These are phyloP conservation scores for Mytilinidion resinicola DNA, from an alignment of 495 filamentous ascomycete species.

Conservation along the genomic window DNA sequence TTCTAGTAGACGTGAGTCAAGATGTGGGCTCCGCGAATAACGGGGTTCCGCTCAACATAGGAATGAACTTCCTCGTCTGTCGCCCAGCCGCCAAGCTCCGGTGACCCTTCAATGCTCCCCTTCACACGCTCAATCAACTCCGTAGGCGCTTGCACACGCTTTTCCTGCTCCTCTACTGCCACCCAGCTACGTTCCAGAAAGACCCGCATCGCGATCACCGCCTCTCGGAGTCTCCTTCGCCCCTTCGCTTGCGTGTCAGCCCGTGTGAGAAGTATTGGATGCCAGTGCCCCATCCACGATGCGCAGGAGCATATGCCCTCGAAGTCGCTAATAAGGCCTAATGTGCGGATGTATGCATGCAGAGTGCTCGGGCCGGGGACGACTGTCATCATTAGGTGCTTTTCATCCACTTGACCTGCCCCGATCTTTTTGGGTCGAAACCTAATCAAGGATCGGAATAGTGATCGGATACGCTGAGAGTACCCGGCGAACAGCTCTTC, in stretches of 20 bases:
- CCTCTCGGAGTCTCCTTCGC: slow-evolving; percentile 41
- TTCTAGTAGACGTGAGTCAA: background rate
- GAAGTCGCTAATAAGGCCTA: slow-evolving; percentile 31
- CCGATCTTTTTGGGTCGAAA: background rate
- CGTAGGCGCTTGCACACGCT: slow-evolving; percentile 13
- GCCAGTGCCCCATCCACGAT: slow-evolving; percentile 27
- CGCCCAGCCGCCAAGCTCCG: slow-evolving; percentile 50
- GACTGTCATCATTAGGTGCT: no score
- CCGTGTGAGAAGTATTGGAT: slow-evolving; percentile 14
- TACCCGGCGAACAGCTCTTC: no score
- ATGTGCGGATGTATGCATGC: slow-evolving; percentile 35
- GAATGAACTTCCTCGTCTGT: slow-evolving; percentile 45
- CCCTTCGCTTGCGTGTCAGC: slow-evolving; percentile 35
- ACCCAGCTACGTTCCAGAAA: slow-evolving; percentile 43
- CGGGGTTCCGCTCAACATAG: slow-evolving; percentile 33
- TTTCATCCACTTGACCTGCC: no score
- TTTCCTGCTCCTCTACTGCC: slow-evolving; percentile 2
- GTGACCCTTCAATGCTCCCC: slow-evolving; percentile 42
- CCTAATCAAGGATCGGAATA: background rate
- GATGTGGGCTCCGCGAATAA: no score
- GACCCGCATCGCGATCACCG: slow-evolving; percentile 47
- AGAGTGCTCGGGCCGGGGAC: slow-evolving; percentile 24
- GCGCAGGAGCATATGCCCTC: slow-evolving; percentile 29
- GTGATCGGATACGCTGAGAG: background rate
- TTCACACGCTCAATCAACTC: slow-evolving; percentile 31